These are phyloP conservation scores for Suillus discolor DNA, from an alignment of 768 basidiomycete genomes.

Conservation along the genomic window DNA sequence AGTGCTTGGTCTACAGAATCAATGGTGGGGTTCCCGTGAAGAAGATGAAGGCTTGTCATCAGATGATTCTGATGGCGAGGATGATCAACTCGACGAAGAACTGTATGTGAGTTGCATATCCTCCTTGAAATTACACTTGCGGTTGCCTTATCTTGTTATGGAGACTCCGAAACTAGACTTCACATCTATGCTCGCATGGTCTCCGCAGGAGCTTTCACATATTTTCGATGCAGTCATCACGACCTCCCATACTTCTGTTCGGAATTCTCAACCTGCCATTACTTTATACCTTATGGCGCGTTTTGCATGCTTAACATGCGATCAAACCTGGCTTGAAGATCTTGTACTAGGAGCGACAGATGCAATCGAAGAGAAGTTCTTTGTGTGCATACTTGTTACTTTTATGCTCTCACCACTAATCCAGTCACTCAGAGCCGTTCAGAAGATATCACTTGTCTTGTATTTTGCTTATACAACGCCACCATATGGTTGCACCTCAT, in stretches of 20 bases:
- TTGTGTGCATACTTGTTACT: conserved; percentile 55
- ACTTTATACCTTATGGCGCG: conserved; percentile 87
- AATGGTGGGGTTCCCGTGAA: conserved; percentile 68
- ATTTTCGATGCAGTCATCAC: conserved; percentile 84
- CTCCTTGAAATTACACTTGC: not conserved
- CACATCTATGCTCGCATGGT: conserved; percentile 92
- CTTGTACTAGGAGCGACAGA: conserved; percentile 90
- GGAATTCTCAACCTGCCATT: conserved; percentile 88
- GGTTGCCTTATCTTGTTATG: conserved; percentile 25
- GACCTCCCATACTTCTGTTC: conserved; percentile 68
- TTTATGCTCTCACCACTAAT: conserved; percentile 11
- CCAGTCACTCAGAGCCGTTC: conserved; percentile 60
- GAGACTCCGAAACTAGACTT: conserved; percentile 78
- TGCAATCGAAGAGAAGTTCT: conserved; percentile 88
- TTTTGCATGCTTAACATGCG: conserved; percentile 91
- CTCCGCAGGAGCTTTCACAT: conserved; percentile 72
- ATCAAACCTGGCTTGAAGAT: conserved; percentile 91
- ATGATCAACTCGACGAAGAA: conserved; percentile 50
- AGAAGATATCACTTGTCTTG: conserved; percentile 82
- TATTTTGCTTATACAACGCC: conserved; percentile 95
- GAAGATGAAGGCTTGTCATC: conserved; percentile 46
- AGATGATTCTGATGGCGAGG: conserved; percentile 49
- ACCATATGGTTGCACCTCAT: conserved; percentile 91
- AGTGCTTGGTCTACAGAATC: conserved; percentile 54
- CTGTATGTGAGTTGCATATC: conserved; percentile 44